Conservation (phyloP, 2,329 filamentous ascomycete species). For the Cladosporium sp. region DNA sequence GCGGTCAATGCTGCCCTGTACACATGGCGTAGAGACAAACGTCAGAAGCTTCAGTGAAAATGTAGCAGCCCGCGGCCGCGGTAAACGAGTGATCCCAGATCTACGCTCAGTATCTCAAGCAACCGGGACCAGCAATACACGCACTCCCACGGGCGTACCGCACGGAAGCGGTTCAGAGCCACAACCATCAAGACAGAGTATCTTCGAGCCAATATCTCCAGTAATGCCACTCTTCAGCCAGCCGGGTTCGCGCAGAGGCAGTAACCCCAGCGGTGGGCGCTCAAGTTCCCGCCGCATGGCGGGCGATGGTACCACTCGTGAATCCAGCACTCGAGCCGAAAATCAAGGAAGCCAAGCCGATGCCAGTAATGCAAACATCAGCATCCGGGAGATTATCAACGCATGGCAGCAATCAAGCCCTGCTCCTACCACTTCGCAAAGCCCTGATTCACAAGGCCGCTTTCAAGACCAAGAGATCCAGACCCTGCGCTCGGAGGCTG, state of each 20-base stretch:
- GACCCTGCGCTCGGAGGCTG: conserved; percentile 7
- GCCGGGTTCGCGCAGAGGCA: neutral
- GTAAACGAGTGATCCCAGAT: neutral
- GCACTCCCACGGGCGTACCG: neutral
- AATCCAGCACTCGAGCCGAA: neutral
- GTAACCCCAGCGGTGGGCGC: neutral
- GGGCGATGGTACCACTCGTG: neutral
- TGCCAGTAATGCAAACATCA: neutral
- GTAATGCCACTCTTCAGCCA: neutral
- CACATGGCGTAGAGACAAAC: neutral
- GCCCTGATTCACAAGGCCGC: neutral
- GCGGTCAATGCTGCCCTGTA: neutral
- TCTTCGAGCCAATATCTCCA: neutral
- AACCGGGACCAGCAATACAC: neutral
- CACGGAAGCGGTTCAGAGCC: neutral
- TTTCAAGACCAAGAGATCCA: conserved; percentile 10
- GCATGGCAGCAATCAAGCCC: conserved; percentile 5
- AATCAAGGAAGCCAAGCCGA: neutral
- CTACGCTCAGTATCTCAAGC: neutral
- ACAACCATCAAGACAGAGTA: neutral
- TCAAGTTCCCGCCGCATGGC: neutral
- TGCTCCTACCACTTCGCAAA: neutral
- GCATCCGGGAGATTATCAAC: conserved; percentile 2
- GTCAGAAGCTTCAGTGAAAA: neutral
- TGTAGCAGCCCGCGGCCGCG: neutral